phyloP scores from a whole-genome alignment of 371 early-diverging fungal species.

The Circinella minor region DNA sequence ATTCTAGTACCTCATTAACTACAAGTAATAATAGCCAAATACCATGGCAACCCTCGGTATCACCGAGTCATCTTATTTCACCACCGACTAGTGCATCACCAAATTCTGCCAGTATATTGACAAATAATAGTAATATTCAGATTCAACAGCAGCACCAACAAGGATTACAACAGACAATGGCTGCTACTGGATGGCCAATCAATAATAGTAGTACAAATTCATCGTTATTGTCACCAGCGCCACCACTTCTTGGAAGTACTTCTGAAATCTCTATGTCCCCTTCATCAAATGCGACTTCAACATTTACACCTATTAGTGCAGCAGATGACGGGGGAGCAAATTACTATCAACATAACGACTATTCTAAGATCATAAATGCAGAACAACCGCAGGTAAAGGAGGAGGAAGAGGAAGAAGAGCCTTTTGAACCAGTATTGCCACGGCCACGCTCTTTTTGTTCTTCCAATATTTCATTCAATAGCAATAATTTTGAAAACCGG shows the following conservation, averaged over 20 bases:
- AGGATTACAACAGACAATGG: background rate
- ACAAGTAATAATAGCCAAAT: background rate
- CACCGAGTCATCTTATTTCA: background rate
- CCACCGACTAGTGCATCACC: slow-evolving; percentile 1
- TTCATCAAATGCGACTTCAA: background rate
- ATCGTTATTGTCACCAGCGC: background rate
- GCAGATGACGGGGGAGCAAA: background rate
- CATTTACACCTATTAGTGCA: background rate
- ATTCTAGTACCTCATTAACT: background rate
- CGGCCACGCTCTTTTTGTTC: slow-evolving; percentile 1
- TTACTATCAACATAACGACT: too few species aligned
- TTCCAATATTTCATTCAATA: background rate
- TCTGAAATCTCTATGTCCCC: background rate
- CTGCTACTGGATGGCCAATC: background rate
- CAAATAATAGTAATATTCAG: background rate
- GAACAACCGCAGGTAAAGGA: background rate
- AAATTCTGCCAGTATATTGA: background rate
- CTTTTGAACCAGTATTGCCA: slow-evolving; percentile 4
- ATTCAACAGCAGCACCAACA: background rate
- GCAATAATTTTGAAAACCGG: background rate
- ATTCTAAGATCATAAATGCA: too few species aligned
- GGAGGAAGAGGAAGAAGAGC: background rate
- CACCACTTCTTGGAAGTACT: background rate
- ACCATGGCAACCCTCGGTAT: slow-evolving; percentile 7
- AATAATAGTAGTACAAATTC: background rate